Percentiles rank a stretch among this genome's conserved stretches.
phyloP scores from a whole-genome alignment of 2,329 filamentous ascomycete species.

The Cytospora leucostoma region DNA sequence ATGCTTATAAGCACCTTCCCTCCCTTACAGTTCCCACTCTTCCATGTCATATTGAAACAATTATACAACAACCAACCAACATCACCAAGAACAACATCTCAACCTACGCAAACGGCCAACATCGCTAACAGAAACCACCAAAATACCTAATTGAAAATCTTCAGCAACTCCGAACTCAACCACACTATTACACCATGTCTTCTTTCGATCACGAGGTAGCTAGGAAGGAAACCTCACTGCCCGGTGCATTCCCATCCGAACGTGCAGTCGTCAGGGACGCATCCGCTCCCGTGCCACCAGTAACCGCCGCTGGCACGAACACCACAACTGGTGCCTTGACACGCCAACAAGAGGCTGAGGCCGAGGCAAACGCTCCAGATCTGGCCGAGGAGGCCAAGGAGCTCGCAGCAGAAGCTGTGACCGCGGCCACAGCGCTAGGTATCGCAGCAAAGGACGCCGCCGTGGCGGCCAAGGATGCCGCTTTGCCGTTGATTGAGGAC shows the following conservation, averaged over 20 bases:
- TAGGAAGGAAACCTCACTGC: background rate
- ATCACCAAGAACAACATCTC: background rate
- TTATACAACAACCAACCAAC: background rate
- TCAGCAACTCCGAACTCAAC: background rate
- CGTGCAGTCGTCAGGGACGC: background rate
- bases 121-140: background rate
- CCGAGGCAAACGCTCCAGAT: background rate
- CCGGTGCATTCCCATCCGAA: background rate
- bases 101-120: background rate
- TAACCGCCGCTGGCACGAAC: background rate
- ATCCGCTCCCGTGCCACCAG: background rate
- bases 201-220: background rate
- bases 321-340: background rate
- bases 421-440: constrained; percentile 6
- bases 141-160: background rate
- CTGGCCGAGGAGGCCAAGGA: constrained; percentile 6
- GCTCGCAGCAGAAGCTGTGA: background rate
- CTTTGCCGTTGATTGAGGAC: constrained; percentile 6
- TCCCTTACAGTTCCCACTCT: background rate
- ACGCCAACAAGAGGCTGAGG: background rate
- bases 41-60: background rate
- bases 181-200: background rate
- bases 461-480: constrained; percentile 12
- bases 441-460: constrained; percentile 13
- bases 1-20: background rate